phyloP scores from a whole-genome alignment of 2,329 filamentous ascomycete genomes.

The Colletotrichum simmondsii region DNA sequence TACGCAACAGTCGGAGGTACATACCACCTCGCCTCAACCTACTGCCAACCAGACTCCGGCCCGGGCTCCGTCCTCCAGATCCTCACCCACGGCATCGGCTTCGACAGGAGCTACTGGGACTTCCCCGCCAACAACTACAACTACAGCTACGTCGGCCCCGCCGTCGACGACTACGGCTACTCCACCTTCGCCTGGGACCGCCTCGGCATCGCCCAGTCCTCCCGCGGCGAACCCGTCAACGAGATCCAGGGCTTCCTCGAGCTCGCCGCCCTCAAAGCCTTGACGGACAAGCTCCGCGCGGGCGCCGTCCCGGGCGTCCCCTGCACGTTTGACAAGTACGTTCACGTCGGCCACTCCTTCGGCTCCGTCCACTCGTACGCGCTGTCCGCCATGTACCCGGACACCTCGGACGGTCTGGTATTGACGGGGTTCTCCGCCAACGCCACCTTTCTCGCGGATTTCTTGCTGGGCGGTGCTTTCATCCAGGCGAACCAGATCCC shows the following conservation, averaged over 20 bases:
- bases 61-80: slow-evolving; percentile 51
- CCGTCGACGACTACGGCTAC: slow-evolving; percentile 65
- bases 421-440: slow-evolving; percentile 70
- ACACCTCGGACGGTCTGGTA: slow-evolving; percentile 66
- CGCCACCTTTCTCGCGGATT: slow-evolving; percentile 53
- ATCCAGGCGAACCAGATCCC: slow-evolving; percentile 51
- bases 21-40: slow-evolving; percentile 69
- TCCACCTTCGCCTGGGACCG: slow-evolving; percentile 72
- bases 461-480: slow-evolving; percentile 58
- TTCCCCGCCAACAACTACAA: slow-evolving; percentile 65
- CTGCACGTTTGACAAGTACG: slow-evolving; percentile 51
- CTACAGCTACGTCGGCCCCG: slow-evolving; percentile 70
- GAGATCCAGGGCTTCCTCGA: slow-evolving; percentile 70
- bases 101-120: slow-evolving; percentile 69
- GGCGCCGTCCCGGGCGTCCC: slow-evolving; percentile 56
- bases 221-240: slow-evolving; percentile 67
- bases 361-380: slow-evolving; percentile 69
- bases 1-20: slow-evolving; percentile 61
- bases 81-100: slow-evolving; percentile 54
- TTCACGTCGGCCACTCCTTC: slow-evolving; percentile 74
- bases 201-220: slow-evolving; percentile 68
- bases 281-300: slow-evolving; percentile 61
- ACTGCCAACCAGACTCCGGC: slow-evolving; percentile 66
- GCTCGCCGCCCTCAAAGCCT: slow-evolving; percentile 63
- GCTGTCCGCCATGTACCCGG: slow-evolving; percentile 62